Evolutionary conservation across 371 early-diverging fungal species (phyloP), one percentile per base, ranked within the genome.

Genomic region (Rhizopus stolonifer): DNA sequence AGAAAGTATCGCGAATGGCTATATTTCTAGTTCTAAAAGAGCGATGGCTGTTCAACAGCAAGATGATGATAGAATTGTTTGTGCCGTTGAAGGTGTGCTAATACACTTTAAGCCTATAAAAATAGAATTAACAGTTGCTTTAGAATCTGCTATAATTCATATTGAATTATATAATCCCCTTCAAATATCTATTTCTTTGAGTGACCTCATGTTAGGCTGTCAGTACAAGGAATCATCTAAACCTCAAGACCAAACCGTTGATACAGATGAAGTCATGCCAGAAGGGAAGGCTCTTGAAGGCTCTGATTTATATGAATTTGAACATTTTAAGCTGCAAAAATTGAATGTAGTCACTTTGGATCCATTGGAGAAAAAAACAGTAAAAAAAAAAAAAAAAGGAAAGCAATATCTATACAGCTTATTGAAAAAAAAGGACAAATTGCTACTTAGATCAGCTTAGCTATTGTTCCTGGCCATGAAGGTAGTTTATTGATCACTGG

Each of bases 81-180:
- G 87, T 57, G 89, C 91, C 17, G 84, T 90, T 40, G 87, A 84
- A 58, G 90, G 87, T 83, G n/a, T n/a, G n/a, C n/a, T n/a, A n/a
- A n/a, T n/a, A n/a, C n/a, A n/a, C n/a, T n/a, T n/a, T n/a, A n/a
- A n/a, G n/a, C n/a, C n/a, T n/a, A n/a, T n/a, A n/a, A n/a, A n/a
- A n/a, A n/a, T n/a, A n/a, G n/a, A n/a, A n/a, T n/a, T n/a, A n/a
- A n/a, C n/a, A n/a, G n/a, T n/a, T 48, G 4, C 8, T 42, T 24
- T 65, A 86, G 91, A 90, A 48, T 85, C 88, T 18, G 79, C 87
- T 10, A 80, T 77, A 51, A 85, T 89, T 6, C 69, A 77, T 15
- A 65, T 90, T 31, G 77, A 70, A n/a, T 43, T 84, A 8, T 60
- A 64, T 45, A 90, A 90, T 51, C 88, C 88, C 14, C 54, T 90